Conservation (phyloP, 306 rosid species). For the Hippophae tibetana region DNA sequence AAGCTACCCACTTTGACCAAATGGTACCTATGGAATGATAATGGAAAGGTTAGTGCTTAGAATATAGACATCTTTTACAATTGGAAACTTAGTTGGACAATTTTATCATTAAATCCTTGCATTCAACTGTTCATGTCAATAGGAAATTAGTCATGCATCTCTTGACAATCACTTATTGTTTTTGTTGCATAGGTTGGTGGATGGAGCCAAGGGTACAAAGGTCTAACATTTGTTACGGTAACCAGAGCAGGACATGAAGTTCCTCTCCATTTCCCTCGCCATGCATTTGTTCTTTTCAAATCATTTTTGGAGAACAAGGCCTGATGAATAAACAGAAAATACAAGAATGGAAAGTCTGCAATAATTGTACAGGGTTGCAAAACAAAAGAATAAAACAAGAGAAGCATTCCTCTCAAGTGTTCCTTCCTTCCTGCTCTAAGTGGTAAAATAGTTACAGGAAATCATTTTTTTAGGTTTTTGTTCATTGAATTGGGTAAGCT, state of each 20-base stretch:
- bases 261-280: constrained; percentile 83
- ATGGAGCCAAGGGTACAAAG: constrained; percentile 83
- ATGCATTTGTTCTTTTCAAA: constrained; percentile 74
- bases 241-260: constrained; percentile 96
- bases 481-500: background rate
- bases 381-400: constrained; percentile 29
- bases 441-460: constrained; percentile 4
- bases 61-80: background rate
- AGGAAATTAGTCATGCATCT: constrained; percentile 3
- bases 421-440: constrained; percentile 17
- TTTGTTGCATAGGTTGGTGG: constrained; percentile 67
- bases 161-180: constrained; percentile 17
- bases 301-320: constrained; percentile 80
- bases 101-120: background rate
- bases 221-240: constrained; percentile 70
- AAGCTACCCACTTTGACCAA: constrained; percentile 71
- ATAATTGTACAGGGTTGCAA: constrained; percentile 13
- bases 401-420: constrained; percentile 58
- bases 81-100: background rate
- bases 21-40: constrained; percentile 85
- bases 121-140: background rate
- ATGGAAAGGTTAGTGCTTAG: constrained; percentile 63
- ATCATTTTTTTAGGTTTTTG: constrained; percentile 16
- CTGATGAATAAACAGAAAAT: constrained; percentile 26
- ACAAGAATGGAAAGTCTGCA: constrained; percentile 14